A percentile compares a stretch with the other conserved stretches of the same genome.
These are phyloP conservation scores for Penicillium pancosmium DNA, from an alignment of 495 filamentous ascomycete genomes.

Conservation along the genomic window DNA sequence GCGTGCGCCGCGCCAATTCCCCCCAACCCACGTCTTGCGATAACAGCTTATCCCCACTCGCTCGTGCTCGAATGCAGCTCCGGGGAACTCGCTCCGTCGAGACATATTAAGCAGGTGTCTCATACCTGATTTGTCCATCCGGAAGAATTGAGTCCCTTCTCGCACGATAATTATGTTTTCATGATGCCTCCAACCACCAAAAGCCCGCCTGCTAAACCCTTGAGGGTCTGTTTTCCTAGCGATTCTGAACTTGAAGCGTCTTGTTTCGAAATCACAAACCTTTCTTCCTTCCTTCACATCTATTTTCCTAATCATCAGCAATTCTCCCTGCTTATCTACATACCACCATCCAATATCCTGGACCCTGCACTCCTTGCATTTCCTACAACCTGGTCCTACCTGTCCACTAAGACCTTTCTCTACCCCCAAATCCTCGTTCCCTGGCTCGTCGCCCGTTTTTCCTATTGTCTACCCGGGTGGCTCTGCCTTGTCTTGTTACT, in stretches of 20 bases:
- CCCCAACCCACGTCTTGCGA: conserved; percentile 15
- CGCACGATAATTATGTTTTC: conserved; percentile 29
- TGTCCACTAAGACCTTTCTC: conserved; percentile 6
- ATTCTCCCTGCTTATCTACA: not conserved
- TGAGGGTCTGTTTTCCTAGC: conserved; percentile 14
- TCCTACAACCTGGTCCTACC: not conserved
- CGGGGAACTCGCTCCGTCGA: conserved; percentile 30
- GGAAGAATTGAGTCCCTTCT: not conserved
- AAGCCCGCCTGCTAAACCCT: conserved; percentile 14
- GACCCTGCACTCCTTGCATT: conserved; percentile 1
- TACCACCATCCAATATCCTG: not conserved
- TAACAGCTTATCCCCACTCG: conserved; percentile 25
- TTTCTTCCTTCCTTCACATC: not conserved
- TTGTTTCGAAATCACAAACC: not conserved
- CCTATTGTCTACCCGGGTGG: not conserved
- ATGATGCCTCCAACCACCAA: conserved; percentile 20
- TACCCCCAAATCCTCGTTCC: not conserved
- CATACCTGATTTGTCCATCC: not conserved
- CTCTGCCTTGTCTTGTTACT: not conserved
- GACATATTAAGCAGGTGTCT: conserved; percentile 17
- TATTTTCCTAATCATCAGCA: conserved; percentile 1
- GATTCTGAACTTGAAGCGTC: conserved; percentile 16
- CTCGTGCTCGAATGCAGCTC: conserved; percentile 30
- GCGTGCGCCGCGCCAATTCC: conserved; percentile 13
- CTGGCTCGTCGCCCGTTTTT: not conserved